Percentiles rank a stretch among this genome's conserved stretches.
phyloP scores from a whole-genome alignment of 306 rosid genomes.

The Cicer arietinum region DNA sequence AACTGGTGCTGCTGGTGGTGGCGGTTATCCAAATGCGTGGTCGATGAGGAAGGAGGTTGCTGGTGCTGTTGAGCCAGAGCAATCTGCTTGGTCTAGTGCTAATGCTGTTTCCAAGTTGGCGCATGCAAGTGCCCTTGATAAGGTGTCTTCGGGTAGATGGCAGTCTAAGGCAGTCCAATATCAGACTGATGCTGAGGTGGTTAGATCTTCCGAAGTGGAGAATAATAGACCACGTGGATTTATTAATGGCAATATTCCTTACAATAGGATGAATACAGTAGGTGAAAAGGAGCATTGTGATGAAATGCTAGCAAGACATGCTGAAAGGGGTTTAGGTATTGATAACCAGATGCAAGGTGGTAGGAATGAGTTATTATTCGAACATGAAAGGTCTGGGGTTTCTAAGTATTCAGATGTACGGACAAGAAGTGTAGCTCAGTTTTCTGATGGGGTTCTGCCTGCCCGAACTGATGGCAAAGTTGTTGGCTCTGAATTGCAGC shows the following conservation, averaged over 20 bases:
- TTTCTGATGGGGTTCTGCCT: conserved; percentile 51
- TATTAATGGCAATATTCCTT: conserved; percentile 46
- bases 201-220: conserved; percentile 60
- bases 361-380: conserved; percentile 60
- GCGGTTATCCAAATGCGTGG: conserved; percentile 76
- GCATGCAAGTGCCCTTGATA: conserved; percentile 88
- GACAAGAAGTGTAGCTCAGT: conserved; percentile 48
- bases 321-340: conserved; percentile 59
- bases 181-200: conserved; percentile 67
- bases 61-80: conserved; percentile 57
- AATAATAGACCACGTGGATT: conserved; percentile 45
- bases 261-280: conserved; percentile 50
- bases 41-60: conserved; percentile 79
- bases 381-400: conserved; percentile 57
- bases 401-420: conserved; percentile 51
- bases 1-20: not conserved
- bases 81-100: conserved; percentile 69
- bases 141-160: conserved; percentile 97
- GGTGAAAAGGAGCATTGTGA: conserved; percentile 63
- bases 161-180: conserved; percentile 68
- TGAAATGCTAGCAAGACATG: conserved; percentile 60
- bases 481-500: conserved; percentile 61
- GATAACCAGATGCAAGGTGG: conserved; percentile 57
- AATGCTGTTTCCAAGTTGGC: conserved; percentile 83
- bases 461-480: conserved; percentile 53